phyloP scores from a whole-genome alignment of 371 early-diverging fungal species.

The Mucor sp. region DNA sequence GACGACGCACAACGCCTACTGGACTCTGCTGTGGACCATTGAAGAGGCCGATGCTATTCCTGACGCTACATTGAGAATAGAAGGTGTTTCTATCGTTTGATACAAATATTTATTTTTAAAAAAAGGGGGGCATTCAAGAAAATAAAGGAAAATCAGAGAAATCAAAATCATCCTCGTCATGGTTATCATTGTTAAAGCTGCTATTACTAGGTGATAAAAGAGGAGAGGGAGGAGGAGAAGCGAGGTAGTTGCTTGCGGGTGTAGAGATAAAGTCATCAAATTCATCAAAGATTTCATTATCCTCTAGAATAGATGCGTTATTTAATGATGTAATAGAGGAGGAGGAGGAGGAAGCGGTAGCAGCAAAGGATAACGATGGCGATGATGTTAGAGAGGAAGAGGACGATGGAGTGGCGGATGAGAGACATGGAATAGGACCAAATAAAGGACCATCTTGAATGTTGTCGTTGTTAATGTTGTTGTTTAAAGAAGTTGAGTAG shows the following conservation, averaged over 20 bases:
- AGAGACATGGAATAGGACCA: not conserved
- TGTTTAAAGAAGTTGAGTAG: constrained; percentile 1
- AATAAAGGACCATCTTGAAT: constrained; percentile 4
- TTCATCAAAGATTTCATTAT: constrained; percentile 19
- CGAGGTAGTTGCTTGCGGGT: not conserved
- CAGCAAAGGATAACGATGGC: not conserved
- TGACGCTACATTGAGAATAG: constrained; percentile 12
- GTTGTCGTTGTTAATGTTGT: not conserved
- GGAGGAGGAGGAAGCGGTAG: not conserved
- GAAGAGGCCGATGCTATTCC: not conserved
- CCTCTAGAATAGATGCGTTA: constrained; percentile 8
- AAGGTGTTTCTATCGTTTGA: constrained; percentile 3
- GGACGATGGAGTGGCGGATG: not conserved
- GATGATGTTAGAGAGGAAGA: not conserved
- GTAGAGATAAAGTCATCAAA: constrained; percentile 12
- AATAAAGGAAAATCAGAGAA: constrained; percentile 23
- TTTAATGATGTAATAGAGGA: not conserved
- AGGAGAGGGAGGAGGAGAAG: constrained; percentile 22
- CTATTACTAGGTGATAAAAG: constrained; percentile 6
- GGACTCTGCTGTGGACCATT: constrained; percentile 21
- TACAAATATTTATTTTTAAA: not conserved
- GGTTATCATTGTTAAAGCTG: not conserved
- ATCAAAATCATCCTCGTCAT: constrained; percentile 12
- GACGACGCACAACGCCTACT: constrained; percentile 3
- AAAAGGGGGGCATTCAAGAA: not conserved